phyloP scores from a whole-genome alignment of 768 basidiomycete species.

The Mycena floridula region DNA sequence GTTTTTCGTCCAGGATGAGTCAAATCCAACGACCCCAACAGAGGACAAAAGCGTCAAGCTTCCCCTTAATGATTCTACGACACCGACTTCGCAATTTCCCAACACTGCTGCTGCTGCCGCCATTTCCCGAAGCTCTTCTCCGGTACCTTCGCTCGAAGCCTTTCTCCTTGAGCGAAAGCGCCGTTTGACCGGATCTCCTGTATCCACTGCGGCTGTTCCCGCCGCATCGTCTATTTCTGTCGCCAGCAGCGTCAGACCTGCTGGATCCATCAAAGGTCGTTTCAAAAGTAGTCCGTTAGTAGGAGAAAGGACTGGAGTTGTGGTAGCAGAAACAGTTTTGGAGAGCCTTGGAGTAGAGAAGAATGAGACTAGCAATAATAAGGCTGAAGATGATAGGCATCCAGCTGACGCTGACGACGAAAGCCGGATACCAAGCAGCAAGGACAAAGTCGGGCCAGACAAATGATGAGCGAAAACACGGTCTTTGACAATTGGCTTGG shows the following conservation, averaged over 20 bases:
- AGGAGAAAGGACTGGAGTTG: conserved; percentile 32
- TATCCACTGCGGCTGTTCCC: conserved; percentile 4
- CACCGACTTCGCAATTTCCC: conserved; percentile 5
- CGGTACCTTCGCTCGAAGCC: conserved; percentile 59
- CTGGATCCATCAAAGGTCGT: conserved; percentile 23
- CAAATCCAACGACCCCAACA: neutral
- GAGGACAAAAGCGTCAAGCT: conserved; percentile 1
- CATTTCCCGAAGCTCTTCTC: conserved; percentile 33
- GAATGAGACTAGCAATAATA: conserved; percentile 3
- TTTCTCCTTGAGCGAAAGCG: conserved; percentile 63
- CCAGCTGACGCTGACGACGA: conserved; percentile 11
- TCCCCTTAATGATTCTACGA: conserved; percentile 6
- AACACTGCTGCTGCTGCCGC: conserved; percentile 9
- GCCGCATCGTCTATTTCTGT: conserved; percentile 4
- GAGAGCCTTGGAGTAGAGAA: conserved; percentile 17
- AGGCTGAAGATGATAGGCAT: conserved; percentile 12
- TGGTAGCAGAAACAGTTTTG: conserved; percentile 46
- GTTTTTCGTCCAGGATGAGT: neutral
- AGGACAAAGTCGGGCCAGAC: conserved; percentile 26
- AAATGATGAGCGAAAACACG: too few species aligned
- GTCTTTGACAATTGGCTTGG: too few species aligned
- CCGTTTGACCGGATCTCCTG: conserved; percentile 25
- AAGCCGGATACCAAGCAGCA: conserved; percentile 27
- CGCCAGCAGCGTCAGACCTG: conserved; percentile 6
- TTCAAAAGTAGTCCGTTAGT: conserved; percentile 75